Conservation (phyloP, 352 stramenopile genomes). For the Globisporangium polare region DNA sequence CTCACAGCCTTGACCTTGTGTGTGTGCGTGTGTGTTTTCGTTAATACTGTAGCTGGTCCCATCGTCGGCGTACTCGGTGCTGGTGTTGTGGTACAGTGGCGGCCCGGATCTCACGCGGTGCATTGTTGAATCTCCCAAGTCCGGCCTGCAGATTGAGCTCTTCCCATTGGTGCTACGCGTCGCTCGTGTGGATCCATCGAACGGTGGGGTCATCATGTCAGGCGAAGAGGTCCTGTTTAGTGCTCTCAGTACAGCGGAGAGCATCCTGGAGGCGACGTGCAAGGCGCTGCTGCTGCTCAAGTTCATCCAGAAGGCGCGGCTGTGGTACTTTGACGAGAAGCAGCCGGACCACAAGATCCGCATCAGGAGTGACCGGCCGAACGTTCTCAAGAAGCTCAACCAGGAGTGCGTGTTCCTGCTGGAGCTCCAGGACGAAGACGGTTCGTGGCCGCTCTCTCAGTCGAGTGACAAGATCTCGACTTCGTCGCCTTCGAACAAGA, state of each 20-base stretch:
- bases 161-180: constrained; percentile 80
- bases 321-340: constrained; percentile 84
- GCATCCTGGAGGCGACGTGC: constrained; percentile 66
- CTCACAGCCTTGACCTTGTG: background rate
- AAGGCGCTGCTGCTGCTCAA: constrained; percentile 73
- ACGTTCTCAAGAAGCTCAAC: constrained; percentile 52
- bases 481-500: constrained; percentile 24
- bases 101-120: constrained; percentile 60
- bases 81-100: constrained; percentile 79
- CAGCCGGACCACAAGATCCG: constrained; percentile 66
- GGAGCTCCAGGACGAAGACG: constrained; percentile 81
- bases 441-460: constrained; percentile 81
- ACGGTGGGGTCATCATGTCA: constrained; percentile 68
- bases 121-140: constrained; percentile 40
- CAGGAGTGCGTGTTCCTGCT: constrained; percentile 79
- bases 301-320: constrained; percentile 56
- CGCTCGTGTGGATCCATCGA: constrained; percentile 60
- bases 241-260: constrained; percentile 51
- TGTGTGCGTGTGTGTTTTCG: constrained; percentile 5
- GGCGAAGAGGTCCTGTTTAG: constrained; percentile 79
- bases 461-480: constrained; percentile 35
- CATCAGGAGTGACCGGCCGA: constrained; percentile 37
- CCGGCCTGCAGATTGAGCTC: constrained; percentile 58
- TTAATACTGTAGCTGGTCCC: constrained; percentile 49
- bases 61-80: constrained; percentile 50